Conservation (phyloP, 257 asterid genomes). For the Marsdenia floribunda region DNA sequence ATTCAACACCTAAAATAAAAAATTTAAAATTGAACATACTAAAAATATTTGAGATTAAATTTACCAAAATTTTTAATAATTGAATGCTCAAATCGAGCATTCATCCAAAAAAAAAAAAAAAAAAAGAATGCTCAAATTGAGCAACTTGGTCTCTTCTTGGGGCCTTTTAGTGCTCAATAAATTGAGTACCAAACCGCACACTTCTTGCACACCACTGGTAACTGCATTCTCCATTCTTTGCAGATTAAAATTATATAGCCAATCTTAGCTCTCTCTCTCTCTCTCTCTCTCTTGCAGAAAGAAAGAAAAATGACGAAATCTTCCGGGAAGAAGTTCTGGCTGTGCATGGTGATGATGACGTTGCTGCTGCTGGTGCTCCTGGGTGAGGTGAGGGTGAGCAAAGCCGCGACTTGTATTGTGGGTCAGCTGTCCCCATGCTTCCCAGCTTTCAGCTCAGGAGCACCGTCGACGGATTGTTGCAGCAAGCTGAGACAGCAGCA, state of each 20-base stretch:
- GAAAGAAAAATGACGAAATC: not conserved
- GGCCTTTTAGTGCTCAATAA: not conserved
- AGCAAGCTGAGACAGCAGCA: conserved; percentile 27
- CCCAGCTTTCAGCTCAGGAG: conserved; percentile 3
- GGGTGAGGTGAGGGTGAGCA: not conserved
- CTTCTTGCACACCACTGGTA: not conserved
- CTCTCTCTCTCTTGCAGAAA: no score
- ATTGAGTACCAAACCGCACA: not conserved
- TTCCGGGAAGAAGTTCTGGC: not conserved
- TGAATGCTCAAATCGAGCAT: no score
- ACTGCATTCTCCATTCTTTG: no score
- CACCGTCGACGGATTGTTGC: conserved; percentile 31
- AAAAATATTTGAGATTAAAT: no score
- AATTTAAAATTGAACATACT: no score
- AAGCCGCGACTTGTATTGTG: conserved; percentile 13
- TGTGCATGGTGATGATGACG: not conserved
- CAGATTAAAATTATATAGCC: no score
- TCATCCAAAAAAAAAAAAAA: no score
- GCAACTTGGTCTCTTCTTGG: no score
- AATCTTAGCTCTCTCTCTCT: no score
- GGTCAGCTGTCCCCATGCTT: conserved; percentile 17
- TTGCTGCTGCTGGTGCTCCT: not conserved
- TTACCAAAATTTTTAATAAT: no score
- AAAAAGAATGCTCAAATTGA: no score
- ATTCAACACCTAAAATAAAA: no score